Evolutionary conservation across 192 early-diverging fungal species (phyloP), one percentile per base, ranked within the genome.

Genomic region (Chytriomyces sp.): DNA sequence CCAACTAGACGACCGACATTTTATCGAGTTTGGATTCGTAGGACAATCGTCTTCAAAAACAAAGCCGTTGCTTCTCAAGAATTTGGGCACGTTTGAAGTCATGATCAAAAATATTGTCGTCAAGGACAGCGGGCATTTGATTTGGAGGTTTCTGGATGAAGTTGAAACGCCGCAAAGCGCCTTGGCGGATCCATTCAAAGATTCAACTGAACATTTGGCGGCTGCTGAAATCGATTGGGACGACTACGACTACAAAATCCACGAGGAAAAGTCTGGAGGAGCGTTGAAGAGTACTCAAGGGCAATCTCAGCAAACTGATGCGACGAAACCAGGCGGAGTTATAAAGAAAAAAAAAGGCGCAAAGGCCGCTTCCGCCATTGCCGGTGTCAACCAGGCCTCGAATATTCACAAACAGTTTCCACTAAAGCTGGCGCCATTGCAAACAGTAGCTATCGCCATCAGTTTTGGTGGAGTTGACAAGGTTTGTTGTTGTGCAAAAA

Each of bases 221-320:
- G 72, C 45, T 1, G 5, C 64, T 45, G 87, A 89, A 65, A 57
- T 81, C 13, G 87, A 89, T 67, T 89, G 83, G 83, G 87, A 89
- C 65, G 87, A 89, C 64, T 45, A 80, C 46, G 85, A 89, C 50
- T 74, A 68, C n/a, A 86, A 67, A 45, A 44, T 48, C 18, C 43
- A 73, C 10, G 80, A 87, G 16, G 74, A 73, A 35, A 76, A 71
- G 16, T 35, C 28, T 0, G 46, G 9, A 64, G 50, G 47, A 75
- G 9, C 43, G 10, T 35, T 35, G 28, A 35, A 35, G 28, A 35
- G 2, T 35, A 35, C 28, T 35, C 28, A 35, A 35, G 63, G 24
- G 0, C 61, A 64, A 47, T 50, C 8, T 43, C 62, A 47, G 9
- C 62, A 48, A 75, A 23, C 28, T 45, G 73, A 75, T 45, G 43